Evolutionary conservation across 805 yeast genomes (phyloP).

Genomic region (Cyberlindnera nakhonratchasimensis): DNA sequence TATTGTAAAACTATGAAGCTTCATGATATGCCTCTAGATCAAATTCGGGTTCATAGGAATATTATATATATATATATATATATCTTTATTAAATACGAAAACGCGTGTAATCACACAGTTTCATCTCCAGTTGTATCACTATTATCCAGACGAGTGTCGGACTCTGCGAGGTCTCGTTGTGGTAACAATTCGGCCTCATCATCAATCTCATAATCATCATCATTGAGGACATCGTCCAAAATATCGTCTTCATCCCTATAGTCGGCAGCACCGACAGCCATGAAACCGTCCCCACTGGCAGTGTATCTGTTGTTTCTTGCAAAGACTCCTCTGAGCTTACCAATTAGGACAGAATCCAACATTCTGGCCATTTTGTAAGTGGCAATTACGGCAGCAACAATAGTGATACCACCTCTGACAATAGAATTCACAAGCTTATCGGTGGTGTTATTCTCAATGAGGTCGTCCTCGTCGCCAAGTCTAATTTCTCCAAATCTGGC

Average conservation of each 20-base stretch:
- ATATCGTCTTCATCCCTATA: constrained; percentile 26
- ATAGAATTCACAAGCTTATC: constrained; percentile 58
- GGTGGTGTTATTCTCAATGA: constrained; percentile 48
- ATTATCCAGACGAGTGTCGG: constrained; percentile 8
- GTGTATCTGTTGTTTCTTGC: constrained; percentile 22
- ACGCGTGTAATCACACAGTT: neutral
- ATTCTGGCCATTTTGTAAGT: constrained; percentile 29
- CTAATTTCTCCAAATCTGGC: constrained; percentile 83
- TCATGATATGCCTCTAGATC: no score
- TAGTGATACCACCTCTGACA: constrained; percentile 33
- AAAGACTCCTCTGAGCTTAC: constrained; percentile 18
- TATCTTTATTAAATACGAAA: neutral
- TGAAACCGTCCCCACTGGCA: constrained; percentile 24
- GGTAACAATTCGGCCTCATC: constrained; percentile 24
- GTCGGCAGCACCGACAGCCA: constrained; percentile 18
- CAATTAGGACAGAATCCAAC: constrained; percentile 20
- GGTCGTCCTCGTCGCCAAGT: constrained; percentile 74
- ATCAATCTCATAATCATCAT: constrained; percentile 26
- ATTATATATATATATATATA: no score
- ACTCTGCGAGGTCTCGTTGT: neutral
- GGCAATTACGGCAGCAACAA: constrained; percentile 32
- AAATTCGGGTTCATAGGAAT: no score
- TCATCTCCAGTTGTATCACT: constrained; percentile 3
- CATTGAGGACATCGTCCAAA: constrained; percentile 25
- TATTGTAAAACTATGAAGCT: no score